phyloP scores from a whole-genome alignment of 2,329 filamentous ascomycete genomes.

The Atkinsonella hypoxylon region DNA sequence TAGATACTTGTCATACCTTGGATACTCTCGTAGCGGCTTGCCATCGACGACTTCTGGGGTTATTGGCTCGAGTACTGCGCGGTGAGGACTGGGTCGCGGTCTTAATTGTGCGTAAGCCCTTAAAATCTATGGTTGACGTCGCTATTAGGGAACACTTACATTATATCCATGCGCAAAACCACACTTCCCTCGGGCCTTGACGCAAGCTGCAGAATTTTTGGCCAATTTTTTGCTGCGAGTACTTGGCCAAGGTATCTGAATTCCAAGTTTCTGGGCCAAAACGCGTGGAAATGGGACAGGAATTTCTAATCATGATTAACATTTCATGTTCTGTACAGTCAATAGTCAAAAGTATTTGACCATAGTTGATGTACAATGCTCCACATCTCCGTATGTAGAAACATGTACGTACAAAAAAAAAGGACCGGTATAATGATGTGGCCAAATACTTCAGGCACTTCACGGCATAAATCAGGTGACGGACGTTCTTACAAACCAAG shows the following conservation, averaged over 20 bases:
- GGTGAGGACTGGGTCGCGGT: neutral
- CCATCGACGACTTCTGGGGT: neutral
- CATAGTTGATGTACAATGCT: no score
- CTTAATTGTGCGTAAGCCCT: neutral
- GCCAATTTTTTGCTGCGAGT: conserved; percentile 17
- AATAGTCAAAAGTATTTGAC: no score
- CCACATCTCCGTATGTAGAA: no score
- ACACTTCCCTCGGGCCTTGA: conserved; percentile 11
- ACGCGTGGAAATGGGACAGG: conserved; percentile 28
- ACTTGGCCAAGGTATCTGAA: conserved; percentile 22
- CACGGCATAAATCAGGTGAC: neutral
- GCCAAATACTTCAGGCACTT: no score
- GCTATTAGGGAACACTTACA: conserved; percentile 5
- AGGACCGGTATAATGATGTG: no score
- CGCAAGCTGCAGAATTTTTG: conserved; percentile 18
- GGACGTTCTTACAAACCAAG: conserved; percentile 30
- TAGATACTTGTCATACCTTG: conserved; percentile 5
- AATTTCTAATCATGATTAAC: conserved; percentile 20
- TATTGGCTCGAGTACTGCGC: conserved; percentile 1
- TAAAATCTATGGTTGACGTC: neutral
- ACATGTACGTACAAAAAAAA: neutral
- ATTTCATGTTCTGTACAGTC: neutral
- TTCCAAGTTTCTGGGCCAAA: conserved; percentile 27
- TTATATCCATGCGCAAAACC: conserved; percentile 14
- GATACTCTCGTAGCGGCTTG: neutral